Base-by-base conservation (phyloP, 78 protist species). In the Dictyostelium discoideum region DNA sequence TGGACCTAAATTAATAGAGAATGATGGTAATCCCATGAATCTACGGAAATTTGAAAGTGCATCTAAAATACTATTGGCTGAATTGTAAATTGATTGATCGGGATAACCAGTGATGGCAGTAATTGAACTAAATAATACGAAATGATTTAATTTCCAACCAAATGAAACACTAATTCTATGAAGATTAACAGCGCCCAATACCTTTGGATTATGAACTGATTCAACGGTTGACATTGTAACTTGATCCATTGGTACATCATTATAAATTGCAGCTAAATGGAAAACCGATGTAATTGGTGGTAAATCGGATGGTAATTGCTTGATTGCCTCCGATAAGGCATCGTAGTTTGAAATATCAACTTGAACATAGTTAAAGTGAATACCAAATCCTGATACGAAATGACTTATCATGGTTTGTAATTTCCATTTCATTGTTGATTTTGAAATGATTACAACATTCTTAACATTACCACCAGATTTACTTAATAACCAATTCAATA, bases 41-140 rank as follows among this genome's bases (percentile, higher is more conserved):
- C 63, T 42, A 22, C 98, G 69, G 37, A 32, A 69, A 32, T 32
- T 65, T 18, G 95, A 72, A 18, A 96, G 85, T 4, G 96, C 29
- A 48, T 97, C 98, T 2, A 96, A 97, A 39, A 93, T 73, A 22
- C 84, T 60, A 86, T 96, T 96, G 16, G 97, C 97, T 14, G 97
- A 89, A 7, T 93, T 92, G 77, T 97, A 97, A 57, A 69, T 44
- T 7, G 93, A 69, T 84, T 96, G 98, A 16, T 82, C 97, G 14
- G 65, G 32, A 54, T 86, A 69, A 20, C 98, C 98, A 22, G 92
- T 84, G 6, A 90, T 46, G 2, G 74, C 84, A 24, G 80, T 85
- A 13, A 97, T 82, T 11, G 97, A 93, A 0, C 97, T 93, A 60
- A 88, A 85, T 0, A 96, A 73, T 32, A 97, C 63, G 77, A 96